Percentiles rank a stretch among this genome's conserved stretches.
Evolutionary conservation across 1,284 basidiomycete species (phyloP).

Genomic region (Serendipita sp.): DNA sequence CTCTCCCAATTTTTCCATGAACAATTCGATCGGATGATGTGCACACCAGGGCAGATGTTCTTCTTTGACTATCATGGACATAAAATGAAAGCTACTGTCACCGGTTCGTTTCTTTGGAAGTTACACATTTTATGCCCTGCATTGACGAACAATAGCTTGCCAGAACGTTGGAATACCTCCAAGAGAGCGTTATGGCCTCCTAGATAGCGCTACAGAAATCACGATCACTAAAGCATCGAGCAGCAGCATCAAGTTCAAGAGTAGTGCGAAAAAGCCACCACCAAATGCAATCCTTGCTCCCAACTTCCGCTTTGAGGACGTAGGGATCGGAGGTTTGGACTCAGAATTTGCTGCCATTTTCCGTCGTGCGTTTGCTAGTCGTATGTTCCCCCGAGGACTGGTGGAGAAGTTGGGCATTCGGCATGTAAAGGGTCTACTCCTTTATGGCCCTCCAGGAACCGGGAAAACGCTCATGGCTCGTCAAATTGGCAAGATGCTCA

Average conservation of each 20-base stretch:
- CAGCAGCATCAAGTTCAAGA: slow-evolving; percentile 80
- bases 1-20: slow-evolving; percentile 64
- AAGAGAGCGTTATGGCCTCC: slow-evolving; percentile 30
- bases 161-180: slow-evolving; percentile 23
- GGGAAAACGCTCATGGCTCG: slow-evolving; percentile 97
- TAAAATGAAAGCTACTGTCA: slow-evolving; percentile 64
- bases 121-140: not conserved
- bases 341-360: slow-evolving; percentile 94
- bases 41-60: slow-evolving; percentile 61
- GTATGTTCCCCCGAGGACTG: slow-evolving; percentile 91
- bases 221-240: slow-evolving; percentile 76
- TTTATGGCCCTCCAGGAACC: slow-evolving; percentile 94
- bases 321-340: slow-evolving; percentile 98
- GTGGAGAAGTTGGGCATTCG: slow-evolving; percentile 98
- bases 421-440: slow-evolving; percentile 95
- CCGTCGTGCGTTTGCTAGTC: slow-evolving; percentile 94
- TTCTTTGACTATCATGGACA: slow-evolving; percentile 88
- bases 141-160: slow-evolving; percentile 57
- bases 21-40: slow-evolving; percentile 48
- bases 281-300: slow-evolving; percentile 93
- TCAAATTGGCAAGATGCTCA: slow-evolving; percentile 99
- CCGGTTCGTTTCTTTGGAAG: slow-evolving; percentile 31
- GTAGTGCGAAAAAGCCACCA: slow-evolving; percentile 81
- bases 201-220: slow-evolving; percentile 74
- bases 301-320: slow-evolving; percentile 99